phyloP scores from a whole-genome alignment of 2,329 filamentous ascomycete genomes.

The Pseudovirgaria hyperparasitica region DNA sequence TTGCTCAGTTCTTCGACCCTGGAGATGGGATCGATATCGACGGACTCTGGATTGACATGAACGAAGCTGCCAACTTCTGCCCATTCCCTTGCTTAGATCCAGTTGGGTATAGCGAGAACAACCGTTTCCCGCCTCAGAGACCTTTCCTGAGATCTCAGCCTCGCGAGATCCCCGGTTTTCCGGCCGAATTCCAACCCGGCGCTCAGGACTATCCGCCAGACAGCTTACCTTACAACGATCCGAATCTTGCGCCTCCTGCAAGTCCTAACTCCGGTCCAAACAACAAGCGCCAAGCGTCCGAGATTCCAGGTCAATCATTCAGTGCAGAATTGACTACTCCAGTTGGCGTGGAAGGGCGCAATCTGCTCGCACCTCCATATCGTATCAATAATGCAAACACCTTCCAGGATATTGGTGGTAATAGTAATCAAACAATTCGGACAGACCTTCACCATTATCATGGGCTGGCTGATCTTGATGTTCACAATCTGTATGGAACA shows the following conservation, averaged over 20 bases:
- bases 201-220: too few relatives aligned
- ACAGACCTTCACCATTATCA: constrained; percentile 56
- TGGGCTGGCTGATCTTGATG: constrained; percentile 57
- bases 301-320: too few relatives aligned
- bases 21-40: constrained; percentile 60
- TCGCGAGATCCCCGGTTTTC: constrained; percentile 52
- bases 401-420: constrained; percentile 35
- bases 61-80: constrained; percentile 23
- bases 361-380: constrained; percentile 54
- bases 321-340: too few relatives aligned
- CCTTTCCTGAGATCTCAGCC: constrained; percentile 7
- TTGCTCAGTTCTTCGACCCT: constrained; percentile 51
- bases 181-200: constrained; percentile 56
- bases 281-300: constrained; percentile 11
- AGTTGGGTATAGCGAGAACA: constrained; percentile 9
- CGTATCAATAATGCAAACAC: constrained; percentile 44
- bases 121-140: too few relatives aligned
- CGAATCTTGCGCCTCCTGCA: too few relatives aligned
- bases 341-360: constrained; percentile 47
- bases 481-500: constrained; percentile 62
- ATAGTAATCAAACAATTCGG: constrained; percentile 41
- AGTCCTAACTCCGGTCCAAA: too few relatives aligned
- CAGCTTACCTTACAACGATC: too few relatives aligned
- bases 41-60: constrained; percentile 46
- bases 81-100: constrained; percentile 35